A percentile compares a stretch with the other conserved stretches of the same genome.
phyloP scores from a whole-genome alignment of 2,329 filamentous ascomycete genomes.

The Coniella lustricola region DNA sequence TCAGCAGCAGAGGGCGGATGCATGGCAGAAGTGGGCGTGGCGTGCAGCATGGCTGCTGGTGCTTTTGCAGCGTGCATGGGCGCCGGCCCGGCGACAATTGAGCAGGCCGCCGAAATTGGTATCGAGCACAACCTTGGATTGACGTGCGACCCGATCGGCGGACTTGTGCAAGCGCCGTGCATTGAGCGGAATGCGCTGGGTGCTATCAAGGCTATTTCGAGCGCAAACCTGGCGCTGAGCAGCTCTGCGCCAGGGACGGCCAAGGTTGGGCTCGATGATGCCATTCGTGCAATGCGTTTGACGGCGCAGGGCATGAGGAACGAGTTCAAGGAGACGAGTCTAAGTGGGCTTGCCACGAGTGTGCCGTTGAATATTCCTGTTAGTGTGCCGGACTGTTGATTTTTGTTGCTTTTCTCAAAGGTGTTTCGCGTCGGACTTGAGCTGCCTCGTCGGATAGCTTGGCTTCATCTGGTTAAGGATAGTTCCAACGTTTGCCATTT shows the following conservation, averaged over 20 bases:
- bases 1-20: constrained; percentile 45
- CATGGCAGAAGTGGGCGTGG: constrained; percentile 48
- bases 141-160: constrained; percentile 44
- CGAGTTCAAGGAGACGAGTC: constrained; percentile 46
- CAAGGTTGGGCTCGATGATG: constrained; percentile 43
- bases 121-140: constrained; percentile 46
- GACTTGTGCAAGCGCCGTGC: constrained; percentile 43
- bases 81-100: constrained; percentile 41
- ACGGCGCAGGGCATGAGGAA: constrained; percentile 46
- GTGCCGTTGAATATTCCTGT: constrained; percentile 44
- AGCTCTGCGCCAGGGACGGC: constrained; percentile 33
- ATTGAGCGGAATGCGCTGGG: constrained; percentile 45
- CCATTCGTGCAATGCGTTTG: constrained; percentile 43
- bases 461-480: no score
- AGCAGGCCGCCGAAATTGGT: constrained; percentile 45
- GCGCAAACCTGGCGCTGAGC: constrained; percentile 42
- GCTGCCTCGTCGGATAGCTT: no score
- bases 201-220: constrained; percentile 44
- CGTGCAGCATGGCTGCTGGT: constrained; percentile 44
- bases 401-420: no score
- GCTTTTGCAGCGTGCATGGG: constrained; percentile 46
- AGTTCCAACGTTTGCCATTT: no score
- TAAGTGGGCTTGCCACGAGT: constrained; percentile 43
- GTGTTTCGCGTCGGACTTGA: no score
- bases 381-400: constrained; percentile 43